Conservation (phyloP, 371 early-diverging fungal genomes). For the Choanephora cucurbitarum region DNA sequence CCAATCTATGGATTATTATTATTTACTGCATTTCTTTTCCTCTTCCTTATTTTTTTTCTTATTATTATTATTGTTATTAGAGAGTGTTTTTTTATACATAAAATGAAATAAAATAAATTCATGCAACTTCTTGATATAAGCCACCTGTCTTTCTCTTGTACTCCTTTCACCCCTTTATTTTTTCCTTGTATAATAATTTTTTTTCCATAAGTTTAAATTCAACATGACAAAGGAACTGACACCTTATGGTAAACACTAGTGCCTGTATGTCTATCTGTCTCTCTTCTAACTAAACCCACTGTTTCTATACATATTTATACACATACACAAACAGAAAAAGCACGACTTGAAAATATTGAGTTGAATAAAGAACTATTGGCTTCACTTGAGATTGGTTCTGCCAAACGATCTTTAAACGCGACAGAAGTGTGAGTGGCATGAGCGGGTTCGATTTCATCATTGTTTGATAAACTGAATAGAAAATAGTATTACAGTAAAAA, state of each 20-base stretch:
- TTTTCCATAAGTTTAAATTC: too few relatives aligned
- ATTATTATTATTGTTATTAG: too few relatives aligned
- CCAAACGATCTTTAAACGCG: neutral
- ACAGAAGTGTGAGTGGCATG: neutral
- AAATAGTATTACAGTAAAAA: too few relatives aligned
- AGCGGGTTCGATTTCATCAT: too few relatives aligned
- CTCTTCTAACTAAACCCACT: too few relatives aligned
- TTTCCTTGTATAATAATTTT: neutral
- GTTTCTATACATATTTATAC: too few relatives aligned
- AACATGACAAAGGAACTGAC: constrained; percentile 9
- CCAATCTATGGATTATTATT: neutral
- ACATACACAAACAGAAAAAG: constrained; percentile 38
- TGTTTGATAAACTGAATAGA: too few relatives aligned
- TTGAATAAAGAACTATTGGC: constrained; percentile 61
- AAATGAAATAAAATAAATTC: neutral
- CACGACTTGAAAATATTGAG: constrained; percentile 65
- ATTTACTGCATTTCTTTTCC: neutral
- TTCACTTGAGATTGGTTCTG: constrained; percentile 42
- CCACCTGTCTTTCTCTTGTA: constrained; percentile 1
- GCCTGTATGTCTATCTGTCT: too few relatives aligned
- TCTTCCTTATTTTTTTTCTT: too few relatives aligned
- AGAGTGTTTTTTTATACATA: too few relatives aligned
- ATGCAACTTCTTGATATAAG: constrained; percentile 12
- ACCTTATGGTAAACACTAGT: constrained; percentile 16
- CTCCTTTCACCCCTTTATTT: neutral